Base-by-base conservation (phyloP, 345 rosid species). In the Bruguiera gymnorhiza region DNA sequence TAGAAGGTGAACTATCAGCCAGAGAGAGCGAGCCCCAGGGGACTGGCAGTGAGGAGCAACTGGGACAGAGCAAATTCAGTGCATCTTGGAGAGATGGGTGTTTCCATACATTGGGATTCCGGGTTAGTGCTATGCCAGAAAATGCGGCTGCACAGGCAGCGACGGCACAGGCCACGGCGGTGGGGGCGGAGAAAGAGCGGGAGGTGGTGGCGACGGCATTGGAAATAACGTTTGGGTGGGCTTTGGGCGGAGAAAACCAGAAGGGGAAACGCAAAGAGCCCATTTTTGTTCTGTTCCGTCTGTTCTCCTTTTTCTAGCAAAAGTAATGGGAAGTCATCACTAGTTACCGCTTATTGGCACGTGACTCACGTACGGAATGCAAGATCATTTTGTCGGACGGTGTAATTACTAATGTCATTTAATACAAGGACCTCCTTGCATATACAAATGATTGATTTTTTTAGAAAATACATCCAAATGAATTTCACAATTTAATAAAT, bases 241-340 rank as follows among this genome's bases (percentile, higher is more conserved):
- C 55, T 7, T 62, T 29, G 66, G 90, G 89, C 87, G 83, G 96
- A 88, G 90, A 84, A 77, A 88, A 86, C 87, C 73, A 90, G 89
- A 86, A 86, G 6, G 98, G 97, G 74, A 89, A 88, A 66, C 96
- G 88, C 58, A 93, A 78, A 19, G 93, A 90, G 69, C 80, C 89
- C 92, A 90, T 93, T 30, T 64, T 70, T 65, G 30, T 52, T 31
- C 7, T 37, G 30, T 58, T 18, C 0, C 18, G 18, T 11, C 15
- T 3, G 50, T 13, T 3, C 5, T 13, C 19, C 15, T 0, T 0
- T 10, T 39, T 39, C 19, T 13, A 3, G 50, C 16, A 13, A 15
- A 15, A 15, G 50, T 43, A 15, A 11, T 0, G 4, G 16, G 19
- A 3, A 43, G 19, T 13, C 50, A 13, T 13, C 50, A 13, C 3